Base-by-base conservation (phyloP, 148 eudicot species). In the Rheum nobile region DNA sequence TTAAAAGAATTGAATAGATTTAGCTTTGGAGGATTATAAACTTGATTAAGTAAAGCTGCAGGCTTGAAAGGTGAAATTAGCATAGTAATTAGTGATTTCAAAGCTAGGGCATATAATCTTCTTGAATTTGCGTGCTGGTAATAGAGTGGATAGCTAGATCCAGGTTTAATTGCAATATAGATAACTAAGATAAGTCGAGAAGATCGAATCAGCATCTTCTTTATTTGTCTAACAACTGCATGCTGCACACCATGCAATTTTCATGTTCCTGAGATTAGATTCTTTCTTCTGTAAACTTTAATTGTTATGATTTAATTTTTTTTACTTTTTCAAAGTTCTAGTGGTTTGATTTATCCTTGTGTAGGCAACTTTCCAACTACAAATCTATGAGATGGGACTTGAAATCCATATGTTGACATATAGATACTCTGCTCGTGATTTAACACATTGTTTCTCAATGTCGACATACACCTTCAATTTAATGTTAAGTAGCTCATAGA, bases 151-250 rank as follows among this genome's bases (percentile, higher is more conserved):
- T 19, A 21, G 57, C 57, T 52, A 4, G 24, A 52, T 47, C 21
- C 2, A 55, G 28, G 63, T 8, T 24, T 8, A 37, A 37, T 55
- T 55, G 29, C 63, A 50, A 11, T 41, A 41, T 41, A 9, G 0
- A 9, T 41, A 41, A 41, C 10, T 2, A 6, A 37, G 39, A 37
- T 4, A 2, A 1, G 4, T 35, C 12, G 4, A 12, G 34, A 28
- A 59, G 67, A 47, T 47, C n/a, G 22, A 59, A 59, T 59, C 67
- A 59, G 67, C 4, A 59, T 59, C 67, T 59, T 59, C 67, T 59
- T 59, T 59, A 10, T 1, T 55, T 59, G 67, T 57, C 67, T 26
- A 57, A 28, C 6, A 26, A 24, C 14, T 57, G 67, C 67, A 57
- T 57, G 67, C 31, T 57, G 67, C 14, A 57, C 67, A 11, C 67